A percentile compares a stretch with the other conserved stretches of the same genome.
Evolutionary conservation across 495 filamentous ascomycete species (phyloP).

Genomic region (Aeminium ludgeri): DNA sequence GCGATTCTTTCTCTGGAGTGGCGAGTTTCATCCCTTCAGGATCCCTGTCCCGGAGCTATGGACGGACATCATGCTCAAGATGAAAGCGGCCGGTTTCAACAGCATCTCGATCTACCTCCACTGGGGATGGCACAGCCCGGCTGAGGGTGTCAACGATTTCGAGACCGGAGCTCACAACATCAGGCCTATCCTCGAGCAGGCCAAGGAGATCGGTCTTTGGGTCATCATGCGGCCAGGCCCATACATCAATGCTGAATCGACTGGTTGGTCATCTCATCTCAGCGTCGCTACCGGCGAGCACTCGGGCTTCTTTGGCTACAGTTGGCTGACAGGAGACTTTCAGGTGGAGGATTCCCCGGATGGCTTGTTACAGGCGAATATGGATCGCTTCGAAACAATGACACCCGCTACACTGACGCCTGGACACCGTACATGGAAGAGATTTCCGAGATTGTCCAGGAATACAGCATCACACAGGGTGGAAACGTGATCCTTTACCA

Average conservation of each 20-base stretch:
- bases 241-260: slow-evolving; percentile 36
- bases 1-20: slow-evolving; percentile 10
- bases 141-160: slow-evolving; percentile 3
- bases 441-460: slow-evolving; percentile 4
- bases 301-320: no score
- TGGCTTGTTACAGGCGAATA: slow-evolving; percentile 49
- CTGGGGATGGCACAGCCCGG: slow-evolving; percentile 11
- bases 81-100: slow-evolving; percentile 17
- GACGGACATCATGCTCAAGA: slow-evolving; percentile 15
- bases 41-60: slow-evolving; percentile 16
- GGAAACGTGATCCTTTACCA: slow-evolving; percentile 39
- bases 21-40: slow-evolving; percentile 16
- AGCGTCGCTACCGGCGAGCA: no score
- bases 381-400: slow-evolving; percentile 39
- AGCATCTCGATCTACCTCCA: slow-evolving; percentile 13
- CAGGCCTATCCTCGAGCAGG: slow-evolving; percentile 6
- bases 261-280: slow-evolving; percentile 15
- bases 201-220: slow-evolving; percentile 23
- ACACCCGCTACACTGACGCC: slow-evolving; percentile 36
- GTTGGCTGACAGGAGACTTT: no score
- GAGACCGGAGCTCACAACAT: slow-evolving; percentile 9
- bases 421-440: slow-evolving; percentile 21
- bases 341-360: slow-evolving; percentile 36
- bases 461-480: slow-evolving; percentile 39
- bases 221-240: slow-evolving; percentile 27